These are phyloP conservation scores for Russula earlei DNA, from an alignment of 768 basidiomycete species.

Conservation along the genomic window DNA sequence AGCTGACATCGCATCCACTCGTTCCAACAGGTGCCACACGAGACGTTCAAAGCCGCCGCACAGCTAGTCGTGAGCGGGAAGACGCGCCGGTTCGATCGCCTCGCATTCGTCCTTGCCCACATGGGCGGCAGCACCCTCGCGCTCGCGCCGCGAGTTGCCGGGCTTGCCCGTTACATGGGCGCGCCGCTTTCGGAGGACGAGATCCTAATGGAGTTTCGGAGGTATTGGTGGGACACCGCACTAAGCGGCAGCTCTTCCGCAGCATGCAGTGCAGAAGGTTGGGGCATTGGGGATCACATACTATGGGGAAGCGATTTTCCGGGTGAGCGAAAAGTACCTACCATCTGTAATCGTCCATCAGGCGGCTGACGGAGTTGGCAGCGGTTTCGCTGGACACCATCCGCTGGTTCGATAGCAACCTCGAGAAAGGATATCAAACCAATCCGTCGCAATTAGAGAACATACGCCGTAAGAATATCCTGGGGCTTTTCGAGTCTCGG, in stretches of 20 bases:
- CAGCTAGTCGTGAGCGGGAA: slow-evolving; percentile 66
- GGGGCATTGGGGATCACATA: slow-evolving; percentile 42
- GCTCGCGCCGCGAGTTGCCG: slow-evolving; percentile 61
- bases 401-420: slow-evolving; percentile 44
- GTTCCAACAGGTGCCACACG: slow-evolving; percentile 55
- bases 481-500: slow-evolving; percentile 34
- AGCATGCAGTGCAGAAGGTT: slow-evolving; percentile 41
- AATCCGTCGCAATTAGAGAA: slow-evolving; percentile 33
- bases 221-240: slow-evolving; percentile 69
- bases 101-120: slow-evolving; percentile 64
- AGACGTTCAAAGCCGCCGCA: slow-evolving; percentile 74
- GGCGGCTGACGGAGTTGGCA: neutral
- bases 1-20: neutral
- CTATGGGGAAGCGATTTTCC: slow-evolving; percentile 74
- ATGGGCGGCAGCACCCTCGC: slow-evolving; percentile 60
- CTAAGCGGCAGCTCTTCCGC: slow-evolving; percentile 48
- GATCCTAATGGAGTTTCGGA: slow-evolving; percentile 58
- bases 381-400: slow-evolving; percentile 25
- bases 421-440: slow-evolving; percentile 23
- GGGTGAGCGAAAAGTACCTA: slow-evolving; percentile 33
- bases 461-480: slow-evolving; percentile 43
- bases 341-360: neutral
- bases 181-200: slow-evolving; percentile 52
- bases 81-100: slow-evolving; percentile 50
- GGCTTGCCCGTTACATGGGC: slow-evolving; percentile 61